A percentile compares a stretch with the other conserved stretches of the same genome.
These are phyloP conservation scores for Dipodascopsis uninucleata DNA, from an alignment of 805 yeast species.

Conservation along the genomic window DNA sequence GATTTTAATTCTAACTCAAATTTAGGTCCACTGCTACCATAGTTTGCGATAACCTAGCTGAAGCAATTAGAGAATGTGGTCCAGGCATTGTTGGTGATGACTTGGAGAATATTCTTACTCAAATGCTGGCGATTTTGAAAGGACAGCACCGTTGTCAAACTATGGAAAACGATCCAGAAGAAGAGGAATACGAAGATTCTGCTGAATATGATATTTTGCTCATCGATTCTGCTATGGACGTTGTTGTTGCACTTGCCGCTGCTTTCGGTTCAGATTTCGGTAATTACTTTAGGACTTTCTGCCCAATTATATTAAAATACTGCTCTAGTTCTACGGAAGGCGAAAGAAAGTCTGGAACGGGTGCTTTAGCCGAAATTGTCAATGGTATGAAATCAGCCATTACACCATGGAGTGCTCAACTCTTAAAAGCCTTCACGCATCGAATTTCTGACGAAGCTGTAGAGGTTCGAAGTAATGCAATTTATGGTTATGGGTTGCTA, in stretches of 20 bases:
- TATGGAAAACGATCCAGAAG: conserved; percentile 59
- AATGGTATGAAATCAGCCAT: conserved; percentile 60
- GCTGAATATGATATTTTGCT: conserved; percentile 57
- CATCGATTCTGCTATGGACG: conserved; percentile 82
- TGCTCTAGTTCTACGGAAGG: conserved; percentile 59
- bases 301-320: conserved; percentile 56
- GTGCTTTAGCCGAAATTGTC: conserved; percentile 86
- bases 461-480: conserved; percentile 91
- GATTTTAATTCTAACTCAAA: not conserved
- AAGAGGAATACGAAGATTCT: conserved; percentile 29
- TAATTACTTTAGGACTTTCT: conserved; percentile 68
- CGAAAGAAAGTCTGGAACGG: conserved; percentile 80
- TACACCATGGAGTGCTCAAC: conserved; percentile 65
- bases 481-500: conserved; percentile 88
- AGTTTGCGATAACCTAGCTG: conserved; percentile 69
- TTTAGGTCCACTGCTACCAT: conserved; percentile 52
- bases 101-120: conserved; percentile 66
- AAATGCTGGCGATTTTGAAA: conserved; percentile 67
- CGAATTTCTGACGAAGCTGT: conserved; percentile 64
- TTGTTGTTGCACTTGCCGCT: conserved; percentile 67
- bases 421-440: conserved; percentile 65
- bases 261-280: conserved; percentile 78
- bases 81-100: conserved; percentile 57
- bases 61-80: conserved; percentile 67
- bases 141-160: conserved; percentile 83